Evolutionary conservation across 306 rosid genomes (phyloP), one percentile per base, ranked within the genome.

Genomic region (Cercis canadensis): DNA sequence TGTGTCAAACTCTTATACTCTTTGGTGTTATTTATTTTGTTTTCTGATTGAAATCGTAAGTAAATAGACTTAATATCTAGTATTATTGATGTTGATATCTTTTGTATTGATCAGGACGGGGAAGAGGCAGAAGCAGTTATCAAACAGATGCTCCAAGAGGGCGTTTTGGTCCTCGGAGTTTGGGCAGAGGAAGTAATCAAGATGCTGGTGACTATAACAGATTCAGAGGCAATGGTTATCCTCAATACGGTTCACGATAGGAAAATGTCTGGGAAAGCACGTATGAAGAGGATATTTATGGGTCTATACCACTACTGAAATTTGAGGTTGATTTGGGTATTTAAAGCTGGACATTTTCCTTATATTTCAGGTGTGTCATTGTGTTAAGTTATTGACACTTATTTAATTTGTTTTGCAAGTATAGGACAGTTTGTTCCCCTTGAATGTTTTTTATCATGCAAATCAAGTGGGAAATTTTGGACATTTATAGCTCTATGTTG

Each of bases 121-220:
- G 98, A 52, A 87, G 95, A 78, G 94, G 87, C 44, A 78, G 98
- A 78, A 83, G 90, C 15, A 47, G 83, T 72, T 87, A 86, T 79
- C 96, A 46, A 72, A 66, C 86, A 15, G 95, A 87, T 15, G 78
- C 96, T 54, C 81, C 95, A 7, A 81, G 96, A 72, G 98, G 96
- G 10, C 90, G 92, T 18, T 87, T 84, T 72, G 92, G 94, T 18
- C 84, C 69, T 54, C 85, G 96, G 45, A 45, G 86, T 71, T 64
- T 64, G 32, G 92, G 92, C 74, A 79, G 96, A 81, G 96, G 92
- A 57, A 57, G 69, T 67, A 70, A 79, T 72, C 89, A 78, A 83
- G 95, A 89, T 15, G 36, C 72, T 12, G 79, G 83, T 54, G 96
- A 89, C 70, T 85, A 85, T 55, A 66, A 11, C 70, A 84, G 92